Evolutionary conservation across 192 early-diverging fungal species (phyloP).

Genomic region (Coemansia sp.): DNA sequence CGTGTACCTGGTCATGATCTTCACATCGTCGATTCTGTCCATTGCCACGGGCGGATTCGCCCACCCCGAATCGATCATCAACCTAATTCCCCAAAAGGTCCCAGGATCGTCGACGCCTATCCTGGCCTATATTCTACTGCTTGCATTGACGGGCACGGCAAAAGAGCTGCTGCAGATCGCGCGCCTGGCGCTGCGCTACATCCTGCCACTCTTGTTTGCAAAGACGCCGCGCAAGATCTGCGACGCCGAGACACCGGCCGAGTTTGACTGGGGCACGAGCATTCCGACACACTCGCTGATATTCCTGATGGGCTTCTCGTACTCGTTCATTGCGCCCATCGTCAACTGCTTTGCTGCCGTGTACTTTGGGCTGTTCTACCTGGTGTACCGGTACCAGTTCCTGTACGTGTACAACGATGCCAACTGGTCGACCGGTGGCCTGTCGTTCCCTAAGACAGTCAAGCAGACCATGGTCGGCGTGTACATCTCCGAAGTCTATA

Average conservation of each 20-base stretch:
- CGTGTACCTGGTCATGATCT: conserved; percentile 72
- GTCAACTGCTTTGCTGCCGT: conserved; percentile 71
- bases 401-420: conserved; percentile 66
- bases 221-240: conserved; percentile 72
- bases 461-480: conserved; percentile 63
- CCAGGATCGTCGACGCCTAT: conserved; percentile 76
- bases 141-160: conserved; percentile 62
- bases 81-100: conserved; percentile 53
- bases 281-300: conserved; percentile 69
- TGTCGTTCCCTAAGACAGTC: conserved; percentile 60
- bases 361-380: conserved; percentile 69
- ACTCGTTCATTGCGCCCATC: conserved; percentile 74
- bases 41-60: conserved; percentile 20
- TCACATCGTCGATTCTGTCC: conserved; percentile 61
- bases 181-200: conserved; percentile 58
- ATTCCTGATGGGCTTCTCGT: conserved; percentile 70
- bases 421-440: conserved; percentile 58
- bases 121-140: conserved; percentile 78
- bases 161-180: conserved; percentile 66
- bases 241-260: conserved; percentile 49
- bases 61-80: conserved; percentile 37
- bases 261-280: conserved; percentile 58
- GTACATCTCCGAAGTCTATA: conserved; percentile 72
- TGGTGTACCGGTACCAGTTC: conserved; percentile 83
- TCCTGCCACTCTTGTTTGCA: conserved; percentile 55